Percentiles rank a stretch among this genome's conserved stretches.
phyloP scores from a whole-genome alignment of 140 eudicot species.

The Stevia rebaudiana region DNA sequence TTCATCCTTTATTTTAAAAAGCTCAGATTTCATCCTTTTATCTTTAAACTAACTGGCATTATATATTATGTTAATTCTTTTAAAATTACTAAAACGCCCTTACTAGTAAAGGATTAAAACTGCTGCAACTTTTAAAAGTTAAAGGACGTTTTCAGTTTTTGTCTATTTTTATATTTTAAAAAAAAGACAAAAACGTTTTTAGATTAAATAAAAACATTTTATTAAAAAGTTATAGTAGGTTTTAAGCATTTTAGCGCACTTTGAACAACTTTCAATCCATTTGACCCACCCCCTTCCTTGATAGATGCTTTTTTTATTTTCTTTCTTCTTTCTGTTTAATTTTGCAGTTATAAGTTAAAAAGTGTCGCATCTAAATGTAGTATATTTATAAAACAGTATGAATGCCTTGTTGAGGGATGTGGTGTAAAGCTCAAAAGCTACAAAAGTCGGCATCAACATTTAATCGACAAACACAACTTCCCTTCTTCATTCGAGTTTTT shows the following conservation, averaged over 20 bases:
- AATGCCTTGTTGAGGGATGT: constrained; percentile 93
- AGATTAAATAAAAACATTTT: no score
- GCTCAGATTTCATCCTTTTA: no score
- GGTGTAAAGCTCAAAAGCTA: constrained; percentile 73
- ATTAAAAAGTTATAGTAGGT: no score
- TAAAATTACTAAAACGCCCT: no score
- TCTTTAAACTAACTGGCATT: no score
- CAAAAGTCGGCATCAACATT: constrained; percentile 88
- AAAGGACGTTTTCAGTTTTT: no score
- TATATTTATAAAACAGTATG: constrained; percentile 50
- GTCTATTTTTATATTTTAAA: no score
- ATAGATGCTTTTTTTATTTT: not conserved
- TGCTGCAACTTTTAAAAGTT: no score
- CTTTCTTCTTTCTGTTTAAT: not conserved
- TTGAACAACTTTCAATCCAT: not conserved
- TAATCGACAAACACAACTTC: constrained; percentile 81
- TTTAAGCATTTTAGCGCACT: not conserved
- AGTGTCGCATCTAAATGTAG: not conserved
- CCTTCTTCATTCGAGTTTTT: constrained; percentile 77
- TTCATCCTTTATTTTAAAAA: no score
- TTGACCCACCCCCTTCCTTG: not conserved
- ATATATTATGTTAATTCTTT: no score
- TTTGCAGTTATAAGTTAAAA: not conserved
- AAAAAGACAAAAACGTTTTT: no score
- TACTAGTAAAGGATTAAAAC: no score